Percentiles rank a stretch among this genome's conserved stretches.
Conservation (phyloP, 768 basidiomycete species). For the Lactifluus hygrophoroides region DNA sequence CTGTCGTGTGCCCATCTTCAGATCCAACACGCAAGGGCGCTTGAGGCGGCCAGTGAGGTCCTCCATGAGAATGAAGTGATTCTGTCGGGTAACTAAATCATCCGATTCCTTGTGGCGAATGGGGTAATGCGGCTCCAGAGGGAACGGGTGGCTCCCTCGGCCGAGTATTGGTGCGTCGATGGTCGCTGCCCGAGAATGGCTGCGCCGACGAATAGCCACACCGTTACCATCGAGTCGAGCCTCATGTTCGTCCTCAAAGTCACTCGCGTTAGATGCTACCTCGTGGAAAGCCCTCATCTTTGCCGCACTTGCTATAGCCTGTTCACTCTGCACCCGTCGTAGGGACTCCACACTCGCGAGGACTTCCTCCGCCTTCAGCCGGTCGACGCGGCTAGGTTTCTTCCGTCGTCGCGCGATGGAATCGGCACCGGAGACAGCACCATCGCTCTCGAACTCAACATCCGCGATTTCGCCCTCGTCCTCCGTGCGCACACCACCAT, state of each 20-base stretch:
- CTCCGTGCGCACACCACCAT: conserved; percentile 33
- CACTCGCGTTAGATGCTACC: conserved; percentile 6
- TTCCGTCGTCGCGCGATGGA: conserved; percentile 29
- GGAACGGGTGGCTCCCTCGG: conserved; percentile 7
- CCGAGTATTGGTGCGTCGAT: conserved; percentile 9
- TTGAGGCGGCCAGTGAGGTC: conserved; percentile 90
- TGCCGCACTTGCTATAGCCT: conserved; percentile 33
- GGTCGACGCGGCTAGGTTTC: conserved; percentile 35
- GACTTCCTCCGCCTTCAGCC: conserved; percentile 34
- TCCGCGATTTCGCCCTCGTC: conserved; percentile 47
- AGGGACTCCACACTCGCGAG: conserved; percentile 32
- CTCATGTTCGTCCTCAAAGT: conserved; percentile 20
- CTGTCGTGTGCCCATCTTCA: conserved; percentile 99
- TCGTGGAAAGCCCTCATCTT: conserved; percentile 19
- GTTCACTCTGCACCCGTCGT: conserved; percentile 61
- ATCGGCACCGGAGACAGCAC: conserved; percentile 20
- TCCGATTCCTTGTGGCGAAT: conserved; percentile 33
- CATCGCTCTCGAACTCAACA: conserved; percentile 34
- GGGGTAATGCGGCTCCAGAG: conserved; percentile 17
- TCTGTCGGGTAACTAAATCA: conserved; percentile 67
- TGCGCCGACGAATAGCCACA: conserved; percentile 30
- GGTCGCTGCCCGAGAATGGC: conserved; percentile 32
- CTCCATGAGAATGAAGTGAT: conserved; percentile 98
- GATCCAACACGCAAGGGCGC: conserved; percentile 89
- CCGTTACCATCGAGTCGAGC: conserved; percentile 12